These are phyloP conservation scores for Thermothelomyces thermophilus DNA, from an alignment of 2,329 filamentous ascomycete species.

Conservation along the genomic window DNA sequence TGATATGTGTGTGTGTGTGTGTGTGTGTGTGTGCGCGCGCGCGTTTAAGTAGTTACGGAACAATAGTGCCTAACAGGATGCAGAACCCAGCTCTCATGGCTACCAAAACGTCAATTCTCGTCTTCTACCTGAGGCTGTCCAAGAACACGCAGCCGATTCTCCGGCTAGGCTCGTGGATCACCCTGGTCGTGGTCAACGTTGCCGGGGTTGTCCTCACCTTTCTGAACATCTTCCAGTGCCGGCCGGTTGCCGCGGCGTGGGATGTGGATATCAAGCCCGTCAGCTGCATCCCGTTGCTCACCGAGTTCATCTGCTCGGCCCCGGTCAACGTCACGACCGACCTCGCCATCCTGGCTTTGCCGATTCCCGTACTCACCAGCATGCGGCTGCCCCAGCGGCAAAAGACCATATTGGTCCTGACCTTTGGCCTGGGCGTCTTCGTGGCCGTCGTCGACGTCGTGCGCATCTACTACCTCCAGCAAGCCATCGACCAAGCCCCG, in stretches of 20 bases:
- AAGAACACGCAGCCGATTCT: constrained; percentile 71
- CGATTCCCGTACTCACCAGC: constrained; percentile 78
- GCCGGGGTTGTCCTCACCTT: constrained; percentile 75
- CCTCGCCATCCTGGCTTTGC: constrained; percentile 76
- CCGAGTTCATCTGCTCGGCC: constrained; percentile 65
- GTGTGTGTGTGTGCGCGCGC: no score
- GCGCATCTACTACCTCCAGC: constrained; percentile 82
- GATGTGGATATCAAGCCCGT: constrained; percentile 30
- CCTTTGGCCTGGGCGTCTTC: constrained; percentile 82
- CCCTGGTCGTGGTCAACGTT: constrained; percentile 69
- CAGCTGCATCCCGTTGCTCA: constrained; percentile 51
- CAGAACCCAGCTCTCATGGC: constrained; percentile 86
- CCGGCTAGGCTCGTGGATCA: constrained; percentile 73
- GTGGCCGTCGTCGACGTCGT: constrained; percentile 84
- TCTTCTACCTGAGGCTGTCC: constrained; percentile 82
- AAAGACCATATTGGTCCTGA: constrained; percentile 79
- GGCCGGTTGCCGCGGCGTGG: constrained; percentile 66
- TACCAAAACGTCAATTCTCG: constrained; percentile 84
- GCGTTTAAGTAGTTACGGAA: neutral
- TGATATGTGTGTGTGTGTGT: no score
- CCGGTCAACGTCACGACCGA: constrained; percentile 92
- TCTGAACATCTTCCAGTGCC: constrained; percentile 82
- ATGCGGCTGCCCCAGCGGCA: constrained; percentile 81
- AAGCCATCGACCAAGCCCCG: constrained; percentile 49
- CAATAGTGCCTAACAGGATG: neutral